phyloP scores from a whole-genome alignment of 2,329 filamentous ascomycete species.

The Fragosphaeria purpurea region DNA sequence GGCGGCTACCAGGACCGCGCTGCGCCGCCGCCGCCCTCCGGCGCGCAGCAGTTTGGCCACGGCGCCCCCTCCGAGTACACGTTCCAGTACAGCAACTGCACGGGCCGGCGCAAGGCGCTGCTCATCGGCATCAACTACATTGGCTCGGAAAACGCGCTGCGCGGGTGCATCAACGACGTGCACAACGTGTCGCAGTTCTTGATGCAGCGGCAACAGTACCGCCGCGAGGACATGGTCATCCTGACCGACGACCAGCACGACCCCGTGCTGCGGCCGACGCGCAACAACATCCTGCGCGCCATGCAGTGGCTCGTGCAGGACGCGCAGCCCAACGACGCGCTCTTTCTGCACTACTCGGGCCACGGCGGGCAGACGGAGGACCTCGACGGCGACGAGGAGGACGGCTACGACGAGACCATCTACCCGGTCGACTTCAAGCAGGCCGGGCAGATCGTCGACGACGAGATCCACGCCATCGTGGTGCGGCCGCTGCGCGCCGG shows the following conservation, averaged over 20 bases:
- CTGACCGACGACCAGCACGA: slow-evolving; percentile 67
- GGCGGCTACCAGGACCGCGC: slow-evolving; percentile 1
- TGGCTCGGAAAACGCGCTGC: slow-evolving; percentile 58
- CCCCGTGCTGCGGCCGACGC: slow-evolving; percentile 62
- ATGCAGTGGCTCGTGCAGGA: slow-evolving; percentile 68
- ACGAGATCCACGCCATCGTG: slow-evolving; percentile 73
- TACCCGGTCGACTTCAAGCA: slow-evolving; percentile 65
- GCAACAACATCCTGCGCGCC: slow-evolving; percentile 61
- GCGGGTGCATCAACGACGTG: slow-evolving; percentile 73
- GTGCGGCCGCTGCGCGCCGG: slow-evolving; percentile 45
- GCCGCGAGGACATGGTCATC: slow-evolving; percentile 70
- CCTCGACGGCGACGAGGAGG: slow-evolving; percentile 64
- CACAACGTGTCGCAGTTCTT: slow-evolving; percentile 66
- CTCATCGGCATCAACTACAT: slow-evolving; percentile 78
- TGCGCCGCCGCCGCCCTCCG: slow-evolving; percentile 36
- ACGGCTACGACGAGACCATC: slow-evolving; percentile 69
- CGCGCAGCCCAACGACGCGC: slow-evolving; percentile 62
- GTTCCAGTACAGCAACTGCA: slow-evolving; percentile 69
- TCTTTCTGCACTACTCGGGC: slow-evolving; percentile 71
- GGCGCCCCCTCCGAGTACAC: slow-evolving; percentile 59
- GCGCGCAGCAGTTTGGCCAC: slow-evolving; percentile 51
- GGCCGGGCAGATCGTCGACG: slow-evolving; percentile 70
- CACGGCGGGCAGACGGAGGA: slow-evolving; percentile 70
- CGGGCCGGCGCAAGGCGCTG: slow-evolving; percentile 61
- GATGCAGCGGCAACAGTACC: slow-evolving; percentile 58